Conservation (phyloP, 495 filamentous ascomycete species). For the Aspergillus nanangensis region DNA sequence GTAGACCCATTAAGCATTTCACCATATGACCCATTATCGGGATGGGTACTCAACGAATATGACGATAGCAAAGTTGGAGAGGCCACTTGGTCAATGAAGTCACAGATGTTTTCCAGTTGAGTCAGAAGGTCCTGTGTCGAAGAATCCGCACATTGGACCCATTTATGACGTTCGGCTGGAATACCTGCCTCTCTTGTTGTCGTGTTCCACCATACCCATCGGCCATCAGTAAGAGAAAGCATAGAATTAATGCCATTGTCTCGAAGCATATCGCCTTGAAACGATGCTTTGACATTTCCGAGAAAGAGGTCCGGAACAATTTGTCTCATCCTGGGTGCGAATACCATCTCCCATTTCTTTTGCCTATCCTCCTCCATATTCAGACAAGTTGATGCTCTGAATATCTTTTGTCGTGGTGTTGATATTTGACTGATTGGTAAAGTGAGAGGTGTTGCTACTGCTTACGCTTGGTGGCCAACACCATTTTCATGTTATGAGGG, state of each 20-base stretch:
- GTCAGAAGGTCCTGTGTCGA: slow-evolving; percentile 30
- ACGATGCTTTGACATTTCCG: slow-evolving; percentile 26
- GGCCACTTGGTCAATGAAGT: slow-evolving; percentile 35
- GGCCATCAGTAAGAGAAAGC: slow-evolving; percentile 26
- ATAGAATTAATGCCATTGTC: slow-evolving; percentile 30
- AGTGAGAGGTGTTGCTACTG: too few relatives aligned
- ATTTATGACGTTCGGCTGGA: slow-evolving; percentile 25
- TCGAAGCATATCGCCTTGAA: slow-evolving; percentile 21
- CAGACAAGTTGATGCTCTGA: too few relatives aligned
- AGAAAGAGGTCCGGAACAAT: slow-evolving; percentile 35
- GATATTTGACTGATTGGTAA: too few relatives aligned
- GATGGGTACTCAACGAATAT: slow-evolving; percentile 12
- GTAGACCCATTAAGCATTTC: slow-evolving; percentile 5
- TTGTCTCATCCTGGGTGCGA: slow-evolving; percentile 19
- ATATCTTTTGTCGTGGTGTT: too few relatives aligned
- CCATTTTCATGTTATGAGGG: too few relatives aligned
- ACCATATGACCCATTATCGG: neutral
- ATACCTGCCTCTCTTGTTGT: slow-evolving; percentile 25
- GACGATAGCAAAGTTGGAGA: slow-evolving; percentile 14
- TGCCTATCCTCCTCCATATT: slow-evolving; percentile 8
- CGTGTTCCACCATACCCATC: slow-evolving; percentile 19
- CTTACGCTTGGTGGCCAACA: too few relatives aligned
- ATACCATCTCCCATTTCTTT: slow-evolving; percentile 18
- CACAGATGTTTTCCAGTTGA: slow-evolving; percentile 28
- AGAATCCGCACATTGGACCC: slow-evolving; percentile 29